Conservation (phyloP, 345 rosid species). For the Reutealis trisperma region DNA sequence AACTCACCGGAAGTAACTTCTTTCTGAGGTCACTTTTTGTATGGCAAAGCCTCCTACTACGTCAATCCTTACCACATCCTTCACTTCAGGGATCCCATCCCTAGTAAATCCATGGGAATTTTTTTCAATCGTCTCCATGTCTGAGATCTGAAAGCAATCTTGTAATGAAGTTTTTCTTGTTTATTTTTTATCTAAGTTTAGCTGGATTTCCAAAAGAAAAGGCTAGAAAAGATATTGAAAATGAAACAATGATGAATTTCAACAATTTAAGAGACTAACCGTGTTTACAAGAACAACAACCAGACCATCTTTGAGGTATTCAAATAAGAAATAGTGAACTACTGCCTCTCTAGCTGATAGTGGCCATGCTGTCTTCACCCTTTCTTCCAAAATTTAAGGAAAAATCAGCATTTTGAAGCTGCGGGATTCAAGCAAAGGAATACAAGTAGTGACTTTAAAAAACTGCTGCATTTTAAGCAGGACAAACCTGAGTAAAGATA, state of each 20-base stretch:
- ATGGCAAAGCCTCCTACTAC: conserved; percentile 83
- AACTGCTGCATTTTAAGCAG: conserved; percentile 12
- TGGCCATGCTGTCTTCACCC: conserved; percentile 97
- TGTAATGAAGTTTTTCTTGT: background rate
- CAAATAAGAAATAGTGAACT: conserved; percentile 66
- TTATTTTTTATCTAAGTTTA: background rate
- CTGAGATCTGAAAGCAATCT: conserved; percentile 59
- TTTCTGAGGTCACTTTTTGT: conserved; percentile 75
- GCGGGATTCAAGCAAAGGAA: conserved; percentile 18
- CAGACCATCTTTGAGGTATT: conserved; percentile 72
- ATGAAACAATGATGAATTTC: conserved; percentile 12
- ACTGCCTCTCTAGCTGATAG: conserved; percentile 78
- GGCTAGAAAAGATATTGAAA: conserved; percentile 13
- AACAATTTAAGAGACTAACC: conserved; percentile 43
- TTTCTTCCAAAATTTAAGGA: conserved; percentile 58
- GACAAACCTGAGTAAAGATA: conserved; percentile 76
- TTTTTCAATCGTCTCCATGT: conserved; percentile 54
- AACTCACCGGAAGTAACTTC: conserved; percentile 84
- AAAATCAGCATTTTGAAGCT: conserved; percentile 32
- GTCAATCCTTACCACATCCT: conserved; percentile 73
- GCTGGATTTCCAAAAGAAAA: background rate
- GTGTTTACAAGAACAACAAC: conserved; percentile 61
- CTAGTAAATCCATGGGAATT: conserved; percentile 52
- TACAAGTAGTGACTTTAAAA: conserved; percentile 7
- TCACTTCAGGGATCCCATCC: conserved; percentile 57